phyloP scores from a whole-genome alignment of 2,329 filamentous ascomycete species.

The Trichophyton equinum region DNA sequence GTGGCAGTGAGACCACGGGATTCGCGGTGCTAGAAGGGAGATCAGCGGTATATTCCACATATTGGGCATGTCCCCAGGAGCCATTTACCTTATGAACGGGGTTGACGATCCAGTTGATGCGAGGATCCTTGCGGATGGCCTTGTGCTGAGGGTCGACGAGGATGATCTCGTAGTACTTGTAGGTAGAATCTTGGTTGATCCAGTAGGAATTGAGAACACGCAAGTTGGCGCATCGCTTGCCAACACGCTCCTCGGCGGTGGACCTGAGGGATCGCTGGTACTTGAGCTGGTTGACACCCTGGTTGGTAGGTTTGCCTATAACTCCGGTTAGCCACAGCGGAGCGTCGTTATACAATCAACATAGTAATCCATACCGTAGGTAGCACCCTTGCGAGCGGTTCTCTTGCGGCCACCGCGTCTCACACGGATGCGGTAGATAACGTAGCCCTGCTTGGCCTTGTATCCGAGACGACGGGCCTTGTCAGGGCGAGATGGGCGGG shows the following conservation, averaged over 20 bases:
- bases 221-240: slow-evolving; percentile 96
- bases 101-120: slow-evolving; percentile 99
- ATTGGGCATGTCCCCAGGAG: background rate
- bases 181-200: slow-evolving; percentile 99
- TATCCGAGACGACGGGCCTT: slow-evolving; percentile 99
- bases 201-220: slow-evolving; percentile 99
- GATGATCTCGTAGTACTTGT: slow-evolving; percentile 99
- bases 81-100: slow-evolving; percentile 77
- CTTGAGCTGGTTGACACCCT: slow-evolving; percentile 99
- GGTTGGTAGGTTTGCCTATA: slow-evolving; percentile 98
- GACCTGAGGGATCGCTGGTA: slow-evolving; percentile 98
- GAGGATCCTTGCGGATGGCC: slow-evolving; percentile 95
- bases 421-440: slow-evolving; percentile 98
- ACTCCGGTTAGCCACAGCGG: background rate
- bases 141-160: slow-evolving; percentile 99
- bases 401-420: slow-evolving; percentile 98
- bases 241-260: slow-evolving; percentile 99
- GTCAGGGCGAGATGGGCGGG: slow-evolving; percentile 94
- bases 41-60: slow-evolving; percentile 4
- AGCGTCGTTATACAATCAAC: background rate
- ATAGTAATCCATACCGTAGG: slow-evolving; percentile 61
- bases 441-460: slow-evolving; percentile 99
- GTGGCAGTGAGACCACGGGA: slow-evolving; percentile 91
- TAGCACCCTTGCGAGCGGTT: slow-evolving; percentile 93
- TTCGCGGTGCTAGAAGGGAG: slow-evolving; percentile 66